phyloP scores from a whole-genome alignment of 2,329 filamentous ascomycete genomes.

The Pseudogymnoascus sp. region DNA sequence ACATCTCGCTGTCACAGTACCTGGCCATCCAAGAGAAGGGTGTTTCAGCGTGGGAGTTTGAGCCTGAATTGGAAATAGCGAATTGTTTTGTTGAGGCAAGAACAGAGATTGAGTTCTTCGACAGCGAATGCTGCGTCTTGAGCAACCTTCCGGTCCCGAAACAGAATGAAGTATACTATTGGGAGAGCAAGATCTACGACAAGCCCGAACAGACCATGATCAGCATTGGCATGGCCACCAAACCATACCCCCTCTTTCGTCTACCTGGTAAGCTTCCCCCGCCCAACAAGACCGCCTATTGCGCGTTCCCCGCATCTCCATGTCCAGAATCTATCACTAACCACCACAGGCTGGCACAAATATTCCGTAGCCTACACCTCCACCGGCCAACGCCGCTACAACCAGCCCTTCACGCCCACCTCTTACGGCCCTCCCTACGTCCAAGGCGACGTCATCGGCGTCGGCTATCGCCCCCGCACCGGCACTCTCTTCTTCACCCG shows the following conservation, averaged over 20 bases:
- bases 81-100: constrained; percentile 97
- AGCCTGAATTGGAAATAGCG: constrained; percentile 96
- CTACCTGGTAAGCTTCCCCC: constrained; percentile 63
- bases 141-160: constrained; percentile 95
- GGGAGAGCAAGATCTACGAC: constrained; percentile 98
- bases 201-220: constrained; percentile 84
- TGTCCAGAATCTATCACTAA: constrained; percentile 12
- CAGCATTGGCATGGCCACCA: constrained; percentile 90
- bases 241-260: constrained; percentile 91
- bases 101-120: constrained; percentile 98
- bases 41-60: constrained; percentile 99
- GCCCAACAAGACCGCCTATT: not conserved
- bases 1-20: constrained; percentile 96
- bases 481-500: constrained; percentile 97
- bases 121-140: constrained; percentile 85
- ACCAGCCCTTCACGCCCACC: constrained; percentile 79
- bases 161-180: constrained; percentile 99
- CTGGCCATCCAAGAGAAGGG: constrained; percentile 98
- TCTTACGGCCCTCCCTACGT: constrained; percentile 76
- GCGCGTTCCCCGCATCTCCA: not conserved
- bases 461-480: constrained; percentile 88
- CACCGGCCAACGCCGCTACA: constrained; percentile 75
- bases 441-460: constrained; percentile 91
- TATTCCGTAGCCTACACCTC: constrained; percentile 88
- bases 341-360: constrained; percentile 70